Base-by-base conservation (phyloP, 805 yeast species). In the Metschnikowia dekortorum region DNA sequence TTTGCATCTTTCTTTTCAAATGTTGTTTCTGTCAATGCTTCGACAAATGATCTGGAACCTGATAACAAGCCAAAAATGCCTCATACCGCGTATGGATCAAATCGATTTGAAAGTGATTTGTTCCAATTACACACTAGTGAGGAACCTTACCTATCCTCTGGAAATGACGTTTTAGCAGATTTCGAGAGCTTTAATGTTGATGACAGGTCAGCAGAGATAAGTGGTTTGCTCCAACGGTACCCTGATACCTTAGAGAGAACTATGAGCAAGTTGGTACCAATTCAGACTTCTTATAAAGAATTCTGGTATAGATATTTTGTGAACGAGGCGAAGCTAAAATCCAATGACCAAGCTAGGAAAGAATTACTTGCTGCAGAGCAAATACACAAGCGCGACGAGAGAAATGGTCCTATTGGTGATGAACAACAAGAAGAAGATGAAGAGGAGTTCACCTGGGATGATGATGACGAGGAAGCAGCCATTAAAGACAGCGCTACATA, bases 281-380 rank as follows among this genome's bases (percentile, higher is more conserved):
- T 75, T 7, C 64, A 77, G 57, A 66, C 84, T 35, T 60, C 80
- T 3, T 85, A 83, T 58, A 70, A 76, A 28, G 71, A 72, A 43
- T 91, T 91, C 65, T 91, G 97, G 97, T 69, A 72, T 41, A 75
- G 83, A 33, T 90, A 88, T 67, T 85, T 81, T 66, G 73, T 69
- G 48, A 71, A 78, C 60, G 79, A 77, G 50, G 64, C 68, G 10
- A 74, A 75, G 56, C 79, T 89, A 18, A 73, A 79, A 39, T 75
- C 76, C 42, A 83, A 79, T 58, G 96, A 89, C 59, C 70, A 71
- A 59, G 76, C 82, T 62, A 76, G 96, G 61, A 84, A 84, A 66
- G 76, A 78, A 55, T 71, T 87, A 49, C 70, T 88, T 41, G 70
- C 76, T 32, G 49, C 16, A 4, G 73, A 70, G 29, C 46, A 35